phyloP scores from a whole-genome alignment of 2,329 filamentous ascomycete genomes.

The Scleromitrula shiraiana region DNA sequence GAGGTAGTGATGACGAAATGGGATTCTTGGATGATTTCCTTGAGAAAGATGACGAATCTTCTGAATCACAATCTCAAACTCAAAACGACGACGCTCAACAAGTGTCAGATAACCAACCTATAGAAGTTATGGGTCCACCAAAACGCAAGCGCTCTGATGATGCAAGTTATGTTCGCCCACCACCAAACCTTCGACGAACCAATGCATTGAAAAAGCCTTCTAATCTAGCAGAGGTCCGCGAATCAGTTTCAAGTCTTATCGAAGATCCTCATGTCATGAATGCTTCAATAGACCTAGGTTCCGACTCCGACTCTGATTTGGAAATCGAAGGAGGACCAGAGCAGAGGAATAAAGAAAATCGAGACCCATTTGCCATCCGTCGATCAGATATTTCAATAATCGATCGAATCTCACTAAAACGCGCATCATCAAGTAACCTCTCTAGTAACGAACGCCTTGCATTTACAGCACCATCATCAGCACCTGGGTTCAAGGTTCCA shows the following conservation, averaged over 20 bases:
- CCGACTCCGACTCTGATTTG: conserved; percentile 45
- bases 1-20: conserved; percentile 65
- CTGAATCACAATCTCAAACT: conserved; percentile 33
- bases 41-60: conserved; percentile 32
- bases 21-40: conserved; percentile 58
- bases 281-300: conserved; percentile 42
- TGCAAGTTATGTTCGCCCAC: conserved; percentile 40
- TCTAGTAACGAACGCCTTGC: conserved; percentile 41
- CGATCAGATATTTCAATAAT: conserved; percentile 46
- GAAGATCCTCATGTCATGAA: conserved; percentile 52
- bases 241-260: conserved; percentile 75
- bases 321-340: conserved; percentile 44
- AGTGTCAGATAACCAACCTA: conserved; percentile 45
- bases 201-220: conserved; percentile 57
- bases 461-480: conserved; percentile 39
- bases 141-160: conserved; percentile 36
- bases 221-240: conserved; percentile 71
- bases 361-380: conserved; percentile 28
- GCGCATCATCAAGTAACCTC: conserved; percentile 37
- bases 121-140: conserved; percentile 23
- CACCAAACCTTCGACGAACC: conserved; percentile 55
- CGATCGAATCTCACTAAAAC: conserved; percentile 67
- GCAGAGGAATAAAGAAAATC: conserved; percentile 27
- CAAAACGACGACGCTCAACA: conserved; percentile 27
- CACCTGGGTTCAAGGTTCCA: conserved; percentile 56